Percentiles rank a stretch among this genome's conserved stretches.
Conservation (phyloP, 768 basidiomycete species). For the Xanthoconium purpureum region DNA sequence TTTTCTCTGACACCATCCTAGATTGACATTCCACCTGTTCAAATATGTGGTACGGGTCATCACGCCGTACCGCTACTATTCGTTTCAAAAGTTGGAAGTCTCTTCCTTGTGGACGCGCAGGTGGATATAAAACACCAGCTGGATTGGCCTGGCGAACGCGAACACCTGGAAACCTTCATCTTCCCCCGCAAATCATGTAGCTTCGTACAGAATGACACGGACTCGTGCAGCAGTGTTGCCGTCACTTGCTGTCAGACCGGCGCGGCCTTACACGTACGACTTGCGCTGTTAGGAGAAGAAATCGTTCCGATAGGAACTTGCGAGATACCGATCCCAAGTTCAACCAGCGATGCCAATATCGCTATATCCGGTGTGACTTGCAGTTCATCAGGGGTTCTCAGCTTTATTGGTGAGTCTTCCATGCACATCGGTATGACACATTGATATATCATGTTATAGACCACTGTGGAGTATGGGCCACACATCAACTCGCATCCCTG, state of each 20-base stretch:
- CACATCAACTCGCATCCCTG: slow-evolving; percentile 32
- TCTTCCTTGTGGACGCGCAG: slow-evolving; percentile 32
- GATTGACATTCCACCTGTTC: slow-evolving; percentile 43
- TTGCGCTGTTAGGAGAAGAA: slow-evolving; percentile 21
- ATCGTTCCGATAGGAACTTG: slow-evolving; percentile 16
- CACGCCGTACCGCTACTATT: slow-evolving; percentile 30
- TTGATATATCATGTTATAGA: slow-evolving; percentile 30
- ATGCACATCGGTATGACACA: neutral
- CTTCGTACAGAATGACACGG: slow-evolving; percentile 24
- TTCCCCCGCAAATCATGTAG: slow-evolving; percentile 28
- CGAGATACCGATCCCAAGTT: slow-evolving; percentile 20
- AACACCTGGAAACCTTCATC: slow-evolving; percentile 30
- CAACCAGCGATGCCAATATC: neutral
- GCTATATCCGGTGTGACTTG: slow-evolving; percentile 20
- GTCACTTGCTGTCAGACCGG: slow-evolving; percentile 25
- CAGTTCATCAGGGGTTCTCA: slow-evolving; percentile 48
- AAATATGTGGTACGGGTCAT: slow-evolving; percentile 34
- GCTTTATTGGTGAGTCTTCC: slow-evolving; percentile 44
- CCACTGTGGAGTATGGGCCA: slow-evolving; percentile 42
- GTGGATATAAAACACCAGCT: slow-evolving; percentile 26
- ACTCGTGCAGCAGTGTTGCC: slow-evolving; percentile 5
- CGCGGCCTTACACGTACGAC: slow-evolving; percentile 19
- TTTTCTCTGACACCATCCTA: slow-evolving; percentile 24
- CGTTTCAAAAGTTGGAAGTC: slow-evolving; percentile 32
- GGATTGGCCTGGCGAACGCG: slow-evolving; percentile 26